A percentile compares a stretch with the other conserved stretches of the same genome.
phyloP scores from a whole-genome alignment of 257 asterid genomes.

The Penstemon eatonii region DNA sequence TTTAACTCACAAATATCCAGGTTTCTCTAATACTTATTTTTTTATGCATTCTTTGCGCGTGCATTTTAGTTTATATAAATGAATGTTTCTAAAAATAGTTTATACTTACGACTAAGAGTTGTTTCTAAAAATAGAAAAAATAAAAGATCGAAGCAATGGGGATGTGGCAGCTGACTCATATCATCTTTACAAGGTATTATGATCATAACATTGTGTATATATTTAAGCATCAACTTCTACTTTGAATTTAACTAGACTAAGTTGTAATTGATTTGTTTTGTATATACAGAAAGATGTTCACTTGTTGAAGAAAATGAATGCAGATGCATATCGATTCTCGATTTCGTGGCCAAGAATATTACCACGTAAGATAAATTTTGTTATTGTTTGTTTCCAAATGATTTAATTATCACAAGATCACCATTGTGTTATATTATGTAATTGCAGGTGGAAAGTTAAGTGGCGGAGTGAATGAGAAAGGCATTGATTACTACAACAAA shows the following conservation, averaged over 20 bases:
- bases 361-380: slow-evolving; percentile 28
- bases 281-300: slow-evolving; percentile 30
- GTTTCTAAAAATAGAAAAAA: slow-evolving; percentile 25
- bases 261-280: not conserved
- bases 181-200: slow-evolving; percentile 31
- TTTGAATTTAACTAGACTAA: not conserved
- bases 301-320: slow-evolving; percentile 29
- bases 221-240: not conserved
- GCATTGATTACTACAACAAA: slow-evolving; percentile 26
- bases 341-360: slow-evolving; percentile 40
- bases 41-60: not conserved
- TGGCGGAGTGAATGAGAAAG: slow-evolving; percentile 31
- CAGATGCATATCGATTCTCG: slow-evolving; percentile 37
- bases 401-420: too few relatives aligned
- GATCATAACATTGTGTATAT: too few relatives aligned
- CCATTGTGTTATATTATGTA: not conserved
- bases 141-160: slow-evolving; percentile 25
- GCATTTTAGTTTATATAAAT: not conserved
- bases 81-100: too few relatives aligned
- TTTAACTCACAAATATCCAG: slow-evolving; percentile 33
- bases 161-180: slow-evolving; percentile 35
- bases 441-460: slow-evolving; percentile 27
- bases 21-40: slow-evolving; percentile 1
- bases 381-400: not conserved
- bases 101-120: not conserved